Evolutionary conservation across 345 rosid species (phyloP), one percentile per base, ranked within the genome.

Genomic region (Hibiscus syriacus): DNA sequence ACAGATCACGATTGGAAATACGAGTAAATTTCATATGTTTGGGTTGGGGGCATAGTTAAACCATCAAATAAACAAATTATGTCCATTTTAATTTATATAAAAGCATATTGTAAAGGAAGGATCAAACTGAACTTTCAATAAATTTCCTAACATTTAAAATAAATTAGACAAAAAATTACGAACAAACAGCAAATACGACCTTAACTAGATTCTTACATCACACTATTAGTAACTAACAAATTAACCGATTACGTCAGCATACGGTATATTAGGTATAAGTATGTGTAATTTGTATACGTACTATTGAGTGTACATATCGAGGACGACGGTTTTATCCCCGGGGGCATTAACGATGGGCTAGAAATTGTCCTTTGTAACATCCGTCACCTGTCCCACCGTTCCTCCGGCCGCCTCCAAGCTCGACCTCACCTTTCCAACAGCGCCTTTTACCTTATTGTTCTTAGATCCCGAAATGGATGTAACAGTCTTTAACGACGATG

Each of bases 261-360:
- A 7, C 5, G 43, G 25, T 30, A 3, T n/a, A 57, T n/a, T n/a
- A n/a, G 13, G 5, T 30, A 16, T 7, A 57, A 6, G 39, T 9
- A 30, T 5, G n/a, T 8, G 0, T 36, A 13, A 56, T 29, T 3
- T 0, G 3, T 38, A 90, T n/a, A n/a, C n/a, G n/a, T n/a, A n/a
- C n/a, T n/a, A n/a, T n/a, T n/a, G n/a, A n/a, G n/a, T n/a, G n/a
- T n/a, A n/a, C n/a, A n/a, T n/a, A n/a, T n/a, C n/a, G n/a, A n/a
- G n/a, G n/a, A n/a, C n/a, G n/a, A n/a, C 92, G 41, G 88, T 73
- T 80, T 86, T 92, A 11, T 86, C 92, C 20, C 85, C 81, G 73
- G 96, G 91, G 60, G 90, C 85, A 55, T 90, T 76, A 45, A 92
- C 98, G 29, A 92, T 81, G 34, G 97, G 96, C 98, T 97, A 92